These are phyloP conservation scores for Chloropicon primus DNA, from an alignment of 139 green algal species.

Conservation along the genomic window DNA sequence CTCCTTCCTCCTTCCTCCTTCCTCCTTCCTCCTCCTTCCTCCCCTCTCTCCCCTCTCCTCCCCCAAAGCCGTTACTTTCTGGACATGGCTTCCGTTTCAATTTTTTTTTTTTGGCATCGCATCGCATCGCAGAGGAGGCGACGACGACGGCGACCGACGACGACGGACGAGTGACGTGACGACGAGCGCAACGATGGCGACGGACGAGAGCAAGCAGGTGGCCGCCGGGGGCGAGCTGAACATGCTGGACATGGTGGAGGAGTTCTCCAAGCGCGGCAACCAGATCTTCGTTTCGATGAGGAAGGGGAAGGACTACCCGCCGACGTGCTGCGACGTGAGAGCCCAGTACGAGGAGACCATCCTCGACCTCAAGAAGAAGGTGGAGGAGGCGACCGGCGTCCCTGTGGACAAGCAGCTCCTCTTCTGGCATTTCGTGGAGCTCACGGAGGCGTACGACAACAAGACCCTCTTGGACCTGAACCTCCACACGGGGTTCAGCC, in stretches of 20 bases:
- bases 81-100: too few relatives aligned
- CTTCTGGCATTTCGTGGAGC: constrained; percentile 55
- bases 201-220: too few relatives aligned
- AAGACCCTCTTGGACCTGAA: constrained; percentile 59
- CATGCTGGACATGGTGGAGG: background rate
- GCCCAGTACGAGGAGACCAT: constrained; percentile 64
- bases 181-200: too few relatives aligned
- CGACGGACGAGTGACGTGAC: too few relatives aligned
- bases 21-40: too few relatives aligned
- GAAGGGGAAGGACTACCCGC: constrained; percentile 39
- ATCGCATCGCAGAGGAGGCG: too few relatives aligned
- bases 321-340: constrained; percentile 37
- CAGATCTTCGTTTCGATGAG: constrained; percentile 37
- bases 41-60: too few relatives aligned
- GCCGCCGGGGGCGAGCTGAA: background rate
- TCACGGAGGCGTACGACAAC: constrained; percentile 33
- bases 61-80: too few relatives aligned
- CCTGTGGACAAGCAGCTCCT: constrained; percentile 44
- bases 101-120: too few relatives aligned
- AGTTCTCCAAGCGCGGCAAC: constrained; percentile 19
- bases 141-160: too few relatives aligned
- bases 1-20: too few relatives aligned
- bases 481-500: constrained; percentile 64
- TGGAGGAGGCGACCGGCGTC: constrained; percentile 29
- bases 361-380: constrained; percentile 32